These are phyloP conservation scores for Boletellus sp. DNA, from an alignment of 1,284 basidiomycete genomes.

Conservation along the genomic window DNA sequence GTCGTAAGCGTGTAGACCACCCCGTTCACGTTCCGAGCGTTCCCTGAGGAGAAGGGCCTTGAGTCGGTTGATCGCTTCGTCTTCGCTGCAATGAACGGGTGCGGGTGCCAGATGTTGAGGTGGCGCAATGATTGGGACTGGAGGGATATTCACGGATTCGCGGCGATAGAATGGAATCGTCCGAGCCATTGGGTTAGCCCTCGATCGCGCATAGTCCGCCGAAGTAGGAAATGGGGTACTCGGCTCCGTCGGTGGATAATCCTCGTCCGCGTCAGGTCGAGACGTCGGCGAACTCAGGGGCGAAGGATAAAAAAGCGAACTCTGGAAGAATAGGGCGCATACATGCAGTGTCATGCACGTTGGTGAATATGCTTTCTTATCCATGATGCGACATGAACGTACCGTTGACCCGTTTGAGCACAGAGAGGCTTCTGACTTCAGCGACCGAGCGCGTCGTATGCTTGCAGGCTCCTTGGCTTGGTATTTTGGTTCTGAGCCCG, in stretches of 20 bases:
- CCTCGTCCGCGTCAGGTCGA: not conserved
- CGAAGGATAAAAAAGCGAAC: conserved; percentile 9
- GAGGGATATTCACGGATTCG: conserved; percentile 3
- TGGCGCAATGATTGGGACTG: conserved; percentile 53
- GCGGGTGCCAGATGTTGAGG: conserved; percentile 33
- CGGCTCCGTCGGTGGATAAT: conserved; percentile 21
- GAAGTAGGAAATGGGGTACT: conserved; percentile 28
- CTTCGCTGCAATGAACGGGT: conserved; percentile 37
- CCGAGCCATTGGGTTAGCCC: conserved; percentile 23
- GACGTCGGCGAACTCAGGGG: conserved; percentile 1
- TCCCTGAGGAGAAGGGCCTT: conserved; percentile 42
- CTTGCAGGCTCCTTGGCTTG: conserved; percentile 26
- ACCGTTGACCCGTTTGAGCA: conserved; percentile 13
- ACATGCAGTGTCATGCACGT: conserved; percentile 8
- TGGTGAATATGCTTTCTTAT: not conserved
- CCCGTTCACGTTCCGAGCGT: conserved; percentile 29
- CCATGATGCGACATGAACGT: not conserved
- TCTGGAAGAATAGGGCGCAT: conserved; percentile 8
- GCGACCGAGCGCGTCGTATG: conserved; percentile 27
- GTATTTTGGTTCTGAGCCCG: conserved; percentile 11
- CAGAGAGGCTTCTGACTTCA: conserved; percentile 21
- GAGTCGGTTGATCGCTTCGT: conserved; percentile 43
- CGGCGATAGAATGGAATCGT: conserved; percentile 14
- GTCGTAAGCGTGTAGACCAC: conserved; percentile 29
- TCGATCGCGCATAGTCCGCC: conserved; percentile 23